These are phyloP conservation scores for Acer negundo DNA, from an alignment of 345 rosid genomes.

Conservation along the genomic window DNA sequence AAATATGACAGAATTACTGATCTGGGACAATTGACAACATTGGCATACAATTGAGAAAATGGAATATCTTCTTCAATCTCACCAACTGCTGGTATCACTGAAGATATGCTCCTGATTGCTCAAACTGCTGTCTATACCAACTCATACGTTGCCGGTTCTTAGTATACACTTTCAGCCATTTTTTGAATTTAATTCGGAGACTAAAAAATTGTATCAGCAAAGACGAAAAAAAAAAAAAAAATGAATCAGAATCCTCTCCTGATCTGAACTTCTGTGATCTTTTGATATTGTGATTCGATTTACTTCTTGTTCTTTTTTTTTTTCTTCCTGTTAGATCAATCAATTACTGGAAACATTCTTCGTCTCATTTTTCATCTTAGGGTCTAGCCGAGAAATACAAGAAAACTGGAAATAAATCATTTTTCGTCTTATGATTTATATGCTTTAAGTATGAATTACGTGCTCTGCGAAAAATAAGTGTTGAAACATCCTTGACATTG, in stretches of 20 bases:
- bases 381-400: no score
- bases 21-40: constrained; percentile 8
- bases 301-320: no score
- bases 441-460: constrained; percentile 43
- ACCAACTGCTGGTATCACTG: constrained; percentile 20
- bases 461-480: constrained; percentile 5
- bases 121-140: constrained; percentile 24
- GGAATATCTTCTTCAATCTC: constrained; percentile 20
- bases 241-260: no score
- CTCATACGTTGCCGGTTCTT: constrained; percentile 13
- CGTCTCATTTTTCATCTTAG: no score
- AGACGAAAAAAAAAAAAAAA: no score
- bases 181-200: not conserved
- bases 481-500: not conserved
- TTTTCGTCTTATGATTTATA: no score
- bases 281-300: no score
- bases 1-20: constrained; percentile 21
- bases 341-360: no score
- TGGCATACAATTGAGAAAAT: constrained; percentile 28
- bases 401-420: no score
- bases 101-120: constrained; percentile 33
- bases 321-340: no score
- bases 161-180: not conserved
- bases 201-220: no score
- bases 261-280: no score